Percentiles rank a stretch among this genome's conserved stretches.
These are phyloP conservation scores for Cutaneotrichosporon daszewskae DNA, from an alignment of 1,284 basidiomycete genomes.

Conservation along the genomic window DNA sequence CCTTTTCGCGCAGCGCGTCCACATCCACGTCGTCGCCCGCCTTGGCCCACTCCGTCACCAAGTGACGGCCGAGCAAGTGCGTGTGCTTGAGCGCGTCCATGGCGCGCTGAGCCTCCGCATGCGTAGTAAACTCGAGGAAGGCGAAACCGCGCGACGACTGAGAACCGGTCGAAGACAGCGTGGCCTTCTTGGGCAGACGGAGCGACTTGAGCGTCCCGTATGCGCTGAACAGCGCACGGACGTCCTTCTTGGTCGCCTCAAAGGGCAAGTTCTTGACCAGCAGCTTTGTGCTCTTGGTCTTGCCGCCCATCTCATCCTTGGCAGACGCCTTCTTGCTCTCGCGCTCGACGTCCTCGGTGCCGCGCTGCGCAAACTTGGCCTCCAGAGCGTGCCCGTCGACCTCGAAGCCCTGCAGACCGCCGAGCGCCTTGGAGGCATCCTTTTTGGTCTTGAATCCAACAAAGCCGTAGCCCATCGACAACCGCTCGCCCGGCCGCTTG, in stretches of 20 bases:
- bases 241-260: slow-evolving; percentile 88
- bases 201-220: slow-evolving; percentile 90
- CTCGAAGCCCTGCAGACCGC: slow-evolving; percentile 71
- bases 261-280: slow-evolving; percentile 97
- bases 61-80: slow-evolving; percentile 89
- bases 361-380: slow-evolving; percentile 82
- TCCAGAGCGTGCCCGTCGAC: slow-evolving; percentile 82
- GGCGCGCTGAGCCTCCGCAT: slow-evolving; percentile 79
- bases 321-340: slow-evolving; percentile 36
- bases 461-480: slow-evolving; percentile 96
- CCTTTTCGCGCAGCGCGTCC: slow-evolving; percentile 69
- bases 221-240: slow-evolving; percentile 77
- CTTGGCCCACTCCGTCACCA: slow-evolving; percentile 90
- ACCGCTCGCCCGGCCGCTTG: slow-evolving; percentile 56
- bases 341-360: slow-evolving; percentile 59
- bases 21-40: slow-evolving; percentile 59
- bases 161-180: slow-evolving; percentile 57
- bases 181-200: slow-evolving; percentile 79
- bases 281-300: slow-evolving; percentile 70
- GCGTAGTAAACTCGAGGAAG: slow-evolving; percentile 86
- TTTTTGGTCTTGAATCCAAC: slow-evolving; percentile 78
- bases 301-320: slow-evolving; percentile 32
- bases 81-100: slow-evolving; percentile 81
- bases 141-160: slow-evolving; percentile 71
- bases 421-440: slow-evolving; percentile 68